Evolutionary conservation across 2,329 filamentous ascomycete species (phyloP).

Genomic region (Byssothecium circinans): DNA sequence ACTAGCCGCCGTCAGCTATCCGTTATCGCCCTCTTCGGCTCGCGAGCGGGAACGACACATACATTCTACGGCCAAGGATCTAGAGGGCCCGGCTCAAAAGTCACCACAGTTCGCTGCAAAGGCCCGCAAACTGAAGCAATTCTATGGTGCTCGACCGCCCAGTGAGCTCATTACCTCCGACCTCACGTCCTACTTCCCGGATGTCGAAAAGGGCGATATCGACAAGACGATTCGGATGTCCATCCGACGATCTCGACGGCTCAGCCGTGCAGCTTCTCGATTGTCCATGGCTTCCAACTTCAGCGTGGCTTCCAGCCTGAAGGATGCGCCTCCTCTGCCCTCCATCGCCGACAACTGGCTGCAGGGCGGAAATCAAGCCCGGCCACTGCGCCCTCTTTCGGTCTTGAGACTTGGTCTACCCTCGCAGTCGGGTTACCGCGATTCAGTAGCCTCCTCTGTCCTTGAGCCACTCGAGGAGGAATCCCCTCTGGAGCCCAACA

Average conservation of each 20-base stretch:
- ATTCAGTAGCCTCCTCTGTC: constrained; percentile 86
- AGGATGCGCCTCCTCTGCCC: constrained; percentile 91
- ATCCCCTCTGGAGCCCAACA: constrained; percentile 79
- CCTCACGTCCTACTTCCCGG: constrained; percentile 94
- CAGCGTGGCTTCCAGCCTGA: constrained; percentile 88
- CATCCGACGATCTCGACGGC: constrained; percentile 81
- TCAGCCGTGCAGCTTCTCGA: constrained; percentile 90
- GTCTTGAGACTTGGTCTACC: constrained; percentile 60
- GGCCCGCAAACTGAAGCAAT: constrained; percentile 67
- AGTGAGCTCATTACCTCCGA: constrained; percentile 98
- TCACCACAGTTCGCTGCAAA: constrained; percentile 45
- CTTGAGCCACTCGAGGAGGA: constrained; percentile 91
- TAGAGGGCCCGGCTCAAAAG: constrained; percentile 45
- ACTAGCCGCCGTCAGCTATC: constrained; percentile 82
- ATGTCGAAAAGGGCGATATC: constrained; percentile 90
- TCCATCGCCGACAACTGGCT: constrained; percentile 96
- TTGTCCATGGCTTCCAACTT: constrained; percentile 92
- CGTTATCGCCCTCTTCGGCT: constrained; percentile 76
- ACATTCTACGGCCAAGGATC: constrained; percentile 53
- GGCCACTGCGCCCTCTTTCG: constrained; percentile 60
- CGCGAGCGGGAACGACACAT: constrained; percentile 69
- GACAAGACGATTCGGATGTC: constrained; percentile 94
- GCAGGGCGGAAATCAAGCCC: constrained; percentile 53
- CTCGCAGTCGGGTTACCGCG: constrained; percentile 68
- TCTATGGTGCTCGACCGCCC: constrained; percentile 88